phyloP scores from a whole-genome alignment of 495 filamentous ascomycete genomes.

The Sporormia fimetaria region DNA sequence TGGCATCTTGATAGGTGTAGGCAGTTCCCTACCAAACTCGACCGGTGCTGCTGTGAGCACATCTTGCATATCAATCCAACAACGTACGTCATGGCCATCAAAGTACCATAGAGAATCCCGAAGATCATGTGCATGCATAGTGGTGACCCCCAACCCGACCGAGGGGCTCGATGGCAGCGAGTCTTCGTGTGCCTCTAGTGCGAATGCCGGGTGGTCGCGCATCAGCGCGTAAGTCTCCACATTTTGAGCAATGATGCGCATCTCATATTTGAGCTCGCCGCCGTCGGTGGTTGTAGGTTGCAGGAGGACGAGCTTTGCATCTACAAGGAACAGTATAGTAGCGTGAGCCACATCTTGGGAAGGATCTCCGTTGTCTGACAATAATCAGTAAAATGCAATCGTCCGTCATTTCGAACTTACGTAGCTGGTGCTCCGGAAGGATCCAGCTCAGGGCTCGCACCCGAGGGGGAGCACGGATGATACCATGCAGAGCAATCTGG shows the following conservation, averaged over 20 bases:
- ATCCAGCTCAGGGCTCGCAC: slow-evolving; percentile 95
- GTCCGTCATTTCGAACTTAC: slow-evolving; percentile 37
- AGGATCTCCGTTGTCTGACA: slow-evolving; percentile 71
- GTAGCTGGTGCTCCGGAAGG: slow-evolving; percentile 77
- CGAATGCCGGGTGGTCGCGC: slow-evolving; percentile 59
- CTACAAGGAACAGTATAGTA: slow-evolving; percentile 85
- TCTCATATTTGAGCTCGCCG: slow-evolving; percentile 87
- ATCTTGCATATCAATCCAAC: slow-evolving; percentile 87
- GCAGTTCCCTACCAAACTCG: slow-evolving; percentile 49
- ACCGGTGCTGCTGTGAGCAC: slow-evolving; percentile 56
- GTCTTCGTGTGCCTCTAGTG: slow-evolving; percentile 30
- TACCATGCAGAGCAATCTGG: slow-evolving; percentile 92
- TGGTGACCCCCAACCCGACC: slow-evolving; percentile 38
- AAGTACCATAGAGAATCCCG: slow-evolving; percentile 91
- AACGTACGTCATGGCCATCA: slow-evolving; percentile 66
- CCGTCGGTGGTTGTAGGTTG: slow-evolving; percentile 69
- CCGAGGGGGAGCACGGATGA: slow-evolving; percentile 82
- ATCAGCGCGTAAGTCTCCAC: slow-evolving; percentile 91
- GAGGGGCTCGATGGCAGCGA: slow-evolving; percentile 43
- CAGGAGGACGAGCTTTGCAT: slow-evolving; percentile 87
- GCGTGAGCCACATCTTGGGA: slow-evolving; percentile 93
- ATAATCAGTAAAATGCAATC: neutral
- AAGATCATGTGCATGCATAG: slow-evolving; percentile 44
- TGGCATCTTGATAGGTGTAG: slow-evolving; percentile 50
- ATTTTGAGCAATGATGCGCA: slow-evolving; percentile 89